Base-by-base conservation (phyloP, 495 filamentous ascomycete species). In the Penicillium parvum region DNA sequence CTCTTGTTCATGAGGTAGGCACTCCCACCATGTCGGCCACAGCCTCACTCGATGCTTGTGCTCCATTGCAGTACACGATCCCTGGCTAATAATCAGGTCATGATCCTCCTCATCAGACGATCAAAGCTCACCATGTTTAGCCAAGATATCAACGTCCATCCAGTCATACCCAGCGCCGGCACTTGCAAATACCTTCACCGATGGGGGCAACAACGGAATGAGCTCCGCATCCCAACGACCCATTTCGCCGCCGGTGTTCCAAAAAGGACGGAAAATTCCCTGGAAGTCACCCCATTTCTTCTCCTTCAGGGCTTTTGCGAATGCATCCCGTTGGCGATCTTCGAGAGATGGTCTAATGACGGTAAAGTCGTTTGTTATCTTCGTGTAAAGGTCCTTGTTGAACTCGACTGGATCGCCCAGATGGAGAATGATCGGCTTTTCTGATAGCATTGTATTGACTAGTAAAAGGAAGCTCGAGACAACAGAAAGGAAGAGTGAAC, bases 141-240 rank as follows among this genome's bases (percentile, higher is more conserved):
- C 45, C 32, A 48, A 14, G 7, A 48, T 48, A 37, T 48, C 45
- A 5, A 48, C 45, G 32, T 48, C 45, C 45, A 48, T 48, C 45
- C 45, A 48, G 45, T 48, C 45, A 42, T 48, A 48, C 2, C 45
- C 45, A 4, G 45, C 45, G 17, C 45, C 45, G 12, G 45, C 45
- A 26, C 45, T 48, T 7, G 14, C 45, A 37, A 37, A 48, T 12
- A 48, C 38, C 23, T 37, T 48, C 11, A 48, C 9, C 4, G 45
- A 48, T 17, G 30, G 5, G 1, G 45, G 45, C 11, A 48, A 17
- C 8, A 48, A 10, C 14, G 37, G 45, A 19, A 49, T 49, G 14
- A 49, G 28, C 21, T 49, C 46, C 4, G 45, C 45, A 42, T 48
- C 45, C 45, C 45, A 48, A 8, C 45, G 37, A 8, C 45, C 45